Evolutionary conservation across 140 eudicot species (phyloP).

Genomic region (Oenanthe javanica): DNA sequence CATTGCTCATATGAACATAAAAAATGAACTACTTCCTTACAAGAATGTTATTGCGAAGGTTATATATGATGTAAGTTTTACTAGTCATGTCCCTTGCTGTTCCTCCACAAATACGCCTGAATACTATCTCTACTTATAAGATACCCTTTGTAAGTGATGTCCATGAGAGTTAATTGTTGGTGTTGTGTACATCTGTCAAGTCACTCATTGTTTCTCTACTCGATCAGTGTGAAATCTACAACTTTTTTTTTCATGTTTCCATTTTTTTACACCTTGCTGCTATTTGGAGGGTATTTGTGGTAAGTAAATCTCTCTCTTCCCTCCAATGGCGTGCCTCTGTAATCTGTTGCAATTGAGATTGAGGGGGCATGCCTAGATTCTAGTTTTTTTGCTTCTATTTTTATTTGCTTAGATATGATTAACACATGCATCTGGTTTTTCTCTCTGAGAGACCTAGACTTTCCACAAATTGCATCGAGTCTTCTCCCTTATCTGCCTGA

Average conservation of each 20-base stretch:
- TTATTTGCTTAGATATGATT: neutral
- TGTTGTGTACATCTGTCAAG: neutral
- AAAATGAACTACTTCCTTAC: conserved; percentile 84
- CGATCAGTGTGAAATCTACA: neutral
- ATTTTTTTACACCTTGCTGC: neutral
- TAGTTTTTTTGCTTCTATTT: neutral
- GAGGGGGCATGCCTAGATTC: neutral
- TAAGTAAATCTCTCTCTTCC: neutral
- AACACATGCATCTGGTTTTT: neutral
- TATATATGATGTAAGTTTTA: conserved; percentile 81
- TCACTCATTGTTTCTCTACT: neutral
- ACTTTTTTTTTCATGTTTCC: neutral
- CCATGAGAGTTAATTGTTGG: neutral
- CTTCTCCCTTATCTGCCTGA: neutral
- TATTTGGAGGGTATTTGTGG: neutral
- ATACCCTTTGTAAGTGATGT: neutral
- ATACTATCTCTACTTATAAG: neutral
- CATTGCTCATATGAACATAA: conserved; percentile 86
- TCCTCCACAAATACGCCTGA: neutral
- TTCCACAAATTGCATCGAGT: neutral
- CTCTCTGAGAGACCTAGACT: neutral
- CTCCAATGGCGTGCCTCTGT: neutral
- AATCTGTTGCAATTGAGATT: neutral
- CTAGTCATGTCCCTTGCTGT: neutral
- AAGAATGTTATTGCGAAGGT: conserved; percentile 93